These are phyloP conservation scores for Colletotrichum abscissum DNA, from an alignment of 2,329 filamentous ascomycete species.

Conservation along the genomic window DNA sequence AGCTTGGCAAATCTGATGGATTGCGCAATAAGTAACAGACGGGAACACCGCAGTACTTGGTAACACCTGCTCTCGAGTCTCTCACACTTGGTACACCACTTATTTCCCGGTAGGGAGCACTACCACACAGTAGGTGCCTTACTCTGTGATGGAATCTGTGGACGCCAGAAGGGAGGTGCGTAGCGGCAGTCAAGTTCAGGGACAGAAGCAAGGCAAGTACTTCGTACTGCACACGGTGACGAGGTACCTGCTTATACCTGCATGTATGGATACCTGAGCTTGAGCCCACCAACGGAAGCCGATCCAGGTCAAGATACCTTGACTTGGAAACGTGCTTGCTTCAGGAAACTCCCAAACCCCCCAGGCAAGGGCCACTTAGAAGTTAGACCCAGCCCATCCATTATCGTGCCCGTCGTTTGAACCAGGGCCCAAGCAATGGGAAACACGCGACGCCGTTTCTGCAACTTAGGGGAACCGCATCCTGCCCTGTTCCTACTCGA, in stretches of 20 bases:
- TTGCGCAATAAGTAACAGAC: background rate
- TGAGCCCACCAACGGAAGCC: background rate
- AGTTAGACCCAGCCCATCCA: background rate
- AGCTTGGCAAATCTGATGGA: background rate
- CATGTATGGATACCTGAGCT: background rate
- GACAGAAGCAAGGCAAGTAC: background rate
- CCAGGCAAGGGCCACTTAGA: slow-evolving; percentile 14
- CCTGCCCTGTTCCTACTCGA: no score
- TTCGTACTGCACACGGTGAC: background rate
- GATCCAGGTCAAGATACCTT: slow-evolving; percentile 20
- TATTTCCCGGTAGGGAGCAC: no score
- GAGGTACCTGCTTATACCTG: background rate
- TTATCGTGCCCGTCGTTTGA: background rate
- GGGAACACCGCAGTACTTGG: no score
- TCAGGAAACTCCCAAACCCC: background rate
- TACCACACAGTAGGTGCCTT: no score
- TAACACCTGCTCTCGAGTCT: no score
- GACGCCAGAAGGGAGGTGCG: background rate
- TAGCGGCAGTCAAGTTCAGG: background rate
- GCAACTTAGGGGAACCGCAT: background rate
- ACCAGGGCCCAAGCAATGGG: background rate
- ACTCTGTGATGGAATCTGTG: no score
- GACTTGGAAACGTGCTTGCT: slow-evolving; percentile 29
- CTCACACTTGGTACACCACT: no score
- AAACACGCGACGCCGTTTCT: background rate